Base-by-base conservation (phyloP, 306 rosid genomes). In the Vigna radiata region DNA sequence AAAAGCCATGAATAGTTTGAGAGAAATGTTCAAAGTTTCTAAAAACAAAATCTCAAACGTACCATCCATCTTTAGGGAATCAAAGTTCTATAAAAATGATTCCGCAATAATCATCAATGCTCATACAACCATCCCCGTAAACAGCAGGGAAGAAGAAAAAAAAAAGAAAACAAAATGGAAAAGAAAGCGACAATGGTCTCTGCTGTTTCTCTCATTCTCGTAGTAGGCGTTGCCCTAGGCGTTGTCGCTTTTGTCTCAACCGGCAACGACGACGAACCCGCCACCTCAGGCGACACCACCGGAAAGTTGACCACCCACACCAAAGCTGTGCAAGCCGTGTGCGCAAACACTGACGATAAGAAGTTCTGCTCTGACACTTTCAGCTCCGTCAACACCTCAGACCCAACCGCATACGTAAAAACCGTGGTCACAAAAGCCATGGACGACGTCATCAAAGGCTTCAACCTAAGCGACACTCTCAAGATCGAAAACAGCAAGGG, bases 221-320 rank as follows among this genome's bases (percentile, higher is more conserved):
- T 91, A 0, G 91, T 89, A 0, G 97, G 96, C 1, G 90, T 89
- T 52, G 93, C 82, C 5, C 3, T 87, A 0, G 96, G 89, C 3
- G 80, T 88, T 4, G 86, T 87, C 1, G 89, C 87, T 0, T 37
- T 79, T 0, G 87, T 89, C 25, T 43, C 4, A 1, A 18, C 5
- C 7, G 53, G 53, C 5, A 6, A 5, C 1, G 1, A 5, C 1
- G 10, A 13, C 0, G n/a, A 7, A 1, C 31, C 4, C 0, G 36
- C 15, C 7, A 1, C 7, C 0, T 21, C 6, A 0, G 2, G 2
- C 1, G 29, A 17, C 0, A 1, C 5, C 15, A 11, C 0, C 0
- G 21, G 44, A 7, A 11, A 7, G 0, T 1, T 48, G 52, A n/a
- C 65, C 3, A 17, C 88, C 1, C 88, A 86, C 2, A 29, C 21